Percentiles rank a stretch among this genome's conserved stretches.
Conservation (phyloP, 116 monocot species). For the Posidonia oceanica region DNA sequence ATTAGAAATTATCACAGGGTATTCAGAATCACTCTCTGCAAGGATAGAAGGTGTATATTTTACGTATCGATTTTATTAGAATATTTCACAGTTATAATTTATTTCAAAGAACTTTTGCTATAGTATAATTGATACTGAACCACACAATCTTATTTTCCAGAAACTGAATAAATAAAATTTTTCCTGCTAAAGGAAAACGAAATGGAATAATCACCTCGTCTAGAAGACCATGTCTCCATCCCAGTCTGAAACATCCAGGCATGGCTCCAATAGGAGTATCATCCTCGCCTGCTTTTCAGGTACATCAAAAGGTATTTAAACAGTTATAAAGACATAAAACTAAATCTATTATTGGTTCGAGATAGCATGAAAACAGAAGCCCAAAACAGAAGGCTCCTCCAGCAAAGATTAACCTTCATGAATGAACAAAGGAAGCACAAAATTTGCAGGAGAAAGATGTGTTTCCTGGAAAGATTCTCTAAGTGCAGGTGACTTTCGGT, state of each 20-base stretch:
- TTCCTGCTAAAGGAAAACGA: neutral
- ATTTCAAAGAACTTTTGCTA: too few species aligned
- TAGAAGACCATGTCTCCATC: constrained; percentile 93
- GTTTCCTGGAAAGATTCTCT: constrained; percentile 89
- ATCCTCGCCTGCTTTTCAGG: constrained; percentile 53
- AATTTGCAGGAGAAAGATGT: constrained; percentile 59
- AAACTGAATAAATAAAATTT: too few species aligned
- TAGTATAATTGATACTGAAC: too few species aligned
- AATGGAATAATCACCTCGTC: constrained; percentile 49
- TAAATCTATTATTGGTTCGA: neutral
- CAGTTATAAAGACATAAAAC: neutral
- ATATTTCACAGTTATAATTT: neutral
- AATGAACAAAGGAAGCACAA: constrained; percentile 93
- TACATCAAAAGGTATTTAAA: neutral
- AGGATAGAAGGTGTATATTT: neutral
- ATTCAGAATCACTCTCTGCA: too few species aligned
- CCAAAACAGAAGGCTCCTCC: neutral
- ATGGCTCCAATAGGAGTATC: constrained; percentile 98
- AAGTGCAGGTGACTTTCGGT: constrained; percentile 61
- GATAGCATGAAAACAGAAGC: neutral
- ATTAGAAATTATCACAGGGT: constrained; percentile 1
- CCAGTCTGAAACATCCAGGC: constrained; percentile 95
- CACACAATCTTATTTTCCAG: too few species aligned
- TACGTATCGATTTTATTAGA: neutral
- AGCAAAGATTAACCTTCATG: constrained; percentile 64